Base-by-base conservation (phyloP, 129 eudicot species). In the Artemisia annua region DNA sequence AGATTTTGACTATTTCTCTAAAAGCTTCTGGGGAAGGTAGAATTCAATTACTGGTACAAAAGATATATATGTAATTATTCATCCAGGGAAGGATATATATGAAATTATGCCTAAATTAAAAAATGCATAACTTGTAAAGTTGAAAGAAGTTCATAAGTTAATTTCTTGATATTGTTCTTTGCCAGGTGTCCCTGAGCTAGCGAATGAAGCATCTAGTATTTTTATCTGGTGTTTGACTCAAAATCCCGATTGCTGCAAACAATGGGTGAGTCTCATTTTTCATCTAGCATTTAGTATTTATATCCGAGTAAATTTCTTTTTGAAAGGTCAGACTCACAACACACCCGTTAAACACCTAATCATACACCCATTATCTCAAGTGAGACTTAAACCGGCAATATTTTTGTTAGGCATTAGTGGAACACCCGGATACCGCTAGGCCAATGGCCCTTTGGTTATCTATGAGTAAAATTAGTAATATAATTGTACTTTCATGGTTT, bases 21-120 rank as follows among this genome's bases (percentile, higher is more conserved):
- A 84, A 79, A 79, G 91, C 96, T 74, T 83, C 84, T 64, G 96
- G 89, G 67, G 98, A 90, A 94, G 97, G 98, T 90, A 84, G 13
- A n/a, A 63, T 66, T 57, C 2, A 30, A 17, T 63, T 30, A 11
- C n/a, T n/a, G n/a, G n/a, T n/a, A n/a, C n/a, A n/a, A n/a, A n/a
- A n/a, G n/a, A n/a, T n/a, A n/a, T n/a, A n/a, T n/a, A n/a, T n/a
- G n/a, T n/a, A n/a, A n/a, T n/a, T n/a, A n/a, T n/a, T n/a, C n/a
- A n/a, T n/a, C n/a, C n/a, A n/a, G n/a, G n/a, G n/a, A n/a, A n/a
- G n/a, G n/a, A n/a, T n/a, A n/a, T n/a, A n/a, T n/a, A n/a, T n/a
- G n/a, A n/a, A n/a, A n/a, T n/a, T n/a, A n/a, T n/a, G n/a, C n/a
- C n/a, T n/a, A n/a, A n/a, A n/a, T n/a, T n/a, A n/a, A n/a, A n/a